A percentile compares a stretch with the other conserved stretches of the same genome.
Evolutionary conservation across 257 asterid genomes (phyloP).

Genomic region (Nicotiana obtusifolia): DNA sequence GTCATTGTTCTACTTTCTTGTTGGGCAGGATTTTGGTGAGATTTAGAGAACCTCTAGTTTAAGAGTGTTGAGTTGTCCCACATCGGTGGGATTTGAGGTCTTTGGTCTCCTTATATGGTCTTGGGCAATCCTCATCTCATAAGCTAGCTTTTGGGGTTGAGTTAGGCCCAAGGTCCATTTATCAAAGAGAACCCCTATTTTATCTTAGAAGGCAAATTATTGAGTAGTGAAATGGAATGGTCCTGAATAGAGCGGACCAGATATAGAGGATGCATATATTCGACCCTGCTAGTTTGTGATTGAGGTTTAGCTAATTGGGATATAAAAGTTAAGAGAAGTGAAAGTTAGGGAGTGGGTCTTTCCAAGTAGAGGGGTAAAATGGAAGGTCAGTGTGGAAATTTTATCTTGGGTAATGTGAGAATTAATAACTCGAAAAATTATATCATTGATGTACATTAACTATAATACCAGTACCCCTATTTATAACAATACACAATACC

Average conservation of each 20-base stretch:
- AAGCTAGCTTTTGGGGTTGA: too few species aligned
- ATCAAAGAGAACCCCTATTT: neutral
- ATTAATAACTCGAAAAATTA: too few species aligned
- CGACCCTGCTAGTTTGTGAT: neutral
- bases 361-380: neutral
- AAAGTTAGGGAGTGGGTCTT: neutral
- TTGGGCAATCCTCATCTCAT: too few species aligned
- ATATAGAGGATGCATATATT: neutral
- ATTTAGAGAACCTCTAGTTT: neutral
- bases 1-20: neutral
- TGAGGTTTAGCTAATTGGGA: neutral
- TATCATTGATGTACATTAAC: too few species aligned
- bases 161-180: too few species aligned
- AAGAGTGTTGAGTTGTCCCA: too few species aligned
- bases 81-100: too few species aligned
- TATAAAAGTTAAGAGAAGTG: neutral
- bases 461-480: too few species aligned
- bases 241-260: neutral
- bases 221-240: neutral
- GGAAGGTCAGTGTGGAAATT: neutral
- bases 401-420: neutral
- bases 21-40: neutral
- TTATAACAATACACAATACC: too few species aligned
- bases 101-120: too few species aligned
- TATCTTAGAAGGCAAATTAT: neutral